These are phyloP conservation scores for Xylaria sp. DNA, from an alignment of 2,329 filamentous ascomycete genomes.

Conservation along the genomic window DNA sequence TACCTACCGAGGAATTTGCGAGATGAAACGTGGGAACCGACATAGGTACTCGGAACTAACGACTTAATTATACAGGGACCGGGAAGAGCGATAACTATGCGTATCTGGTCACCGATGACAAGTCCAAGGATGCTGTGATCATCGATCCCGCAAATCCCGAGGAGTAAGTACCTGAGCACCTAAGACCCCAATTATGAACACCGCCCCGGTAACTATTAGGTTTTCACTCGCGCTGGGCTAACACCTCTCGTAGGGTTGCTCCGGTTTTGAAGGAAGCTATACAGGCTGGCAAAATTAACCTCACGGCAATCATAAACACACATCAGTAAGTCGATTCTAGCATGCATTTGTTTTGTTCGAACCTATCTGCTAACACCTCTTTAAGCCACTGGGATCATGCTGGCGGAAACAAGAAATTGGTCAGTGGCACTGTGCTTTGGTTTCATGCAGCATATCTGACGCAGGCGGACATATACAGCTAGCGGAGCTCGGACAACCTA, in stretches of 20 bases:
- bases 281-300: slow-evolving; percentile 72
- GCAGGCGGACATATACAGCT: slow-evolving; percentile 33
- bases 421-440: slow-evolving; percentile 46
- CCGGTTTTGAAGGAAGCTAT: slow-evolving; percentile 76
- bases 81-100: slow-evolving; percentile 83
- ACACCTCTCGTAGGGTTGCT: slow-evolving; percentile 54
- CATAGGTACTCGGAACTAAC: slow-evolving; percentile 9
- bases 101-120: slow-evolving; percentile 80
- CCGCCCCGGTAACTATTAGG: no score
- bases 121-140: slow-evolving; percentile 77
- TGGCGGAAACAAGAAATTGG: slow-evolving; percentile 85
- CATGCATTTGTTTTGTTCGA: not conserved
- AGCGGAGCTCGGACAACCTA: slow-evolving; percentile 57
- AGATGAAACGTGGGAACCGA: not conserved
- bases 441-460: not conserved
- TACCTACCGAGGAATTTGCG: not conserved
- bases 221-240: not conserved
- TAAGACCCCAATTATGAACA: no score
- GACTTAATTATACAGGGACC: slow-evolving; percentile 60
- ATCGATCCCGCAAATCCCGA: slow-evolving; percentile 81
- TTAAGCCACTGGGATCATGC: slow-evolving; percentile 90
- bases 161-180: slow-evolving; percentile 63
- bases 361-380: slow-evolving; percentile 6
- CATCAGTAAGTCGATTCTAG: slow-evolving; percentile 76
- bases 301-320: slow-evolving; percentile 92